Evolutionary conservation across 495 filamentous ascomycete species (phyloP).

Genomic region (Tetracladium marchalianum): DNA sequence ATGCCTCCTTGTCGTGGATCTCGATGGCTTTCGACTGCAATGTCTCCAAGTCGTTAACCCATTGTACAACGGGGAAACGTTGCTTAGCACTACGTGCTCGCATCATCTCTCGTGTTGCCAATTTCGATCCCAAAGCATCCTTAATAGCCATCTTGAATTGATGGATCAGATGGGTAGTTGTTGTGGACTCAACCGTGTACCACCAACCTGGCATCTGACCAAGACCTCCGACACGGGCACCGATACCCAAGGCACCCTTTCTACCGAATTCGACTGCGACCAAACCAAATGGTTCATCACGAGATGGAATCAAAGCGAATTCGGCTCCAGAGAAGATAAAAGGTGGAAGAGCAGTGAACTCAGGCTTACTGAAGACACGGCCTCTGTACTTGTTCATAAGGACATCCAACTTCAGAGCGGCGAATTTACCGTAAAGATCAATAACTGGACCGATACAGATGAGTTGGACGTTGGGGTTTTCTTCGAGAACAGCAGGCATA

Average conservation of each 20-base stretch:
- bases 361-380: conserved; percentile 66
- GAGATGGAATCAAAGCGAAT: conserved; percentile 69
- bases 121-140: conserved; percentile 53
- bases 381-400: conserved; percentile 70
- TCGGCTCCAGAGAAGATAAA: conserved; percentile 74
- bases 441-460: conserved; percentile 67
- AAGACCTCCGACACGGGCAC: conserved; percentile 55
- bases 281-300: conserved; percentile 75
- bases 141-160: conserved; percentile 65
- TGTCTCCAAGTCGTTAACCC: conserved; percentile 53
- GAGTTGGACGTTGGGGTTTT: conserved; percentile 55
- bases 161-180: conserved; percentile 57
- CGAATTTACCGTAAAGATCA: conserved; percentile 71
- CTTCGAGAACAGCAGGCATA: conserved; percentile 61
- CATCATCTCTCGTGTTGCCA: conserved; percentile 53
- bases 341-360: conserved; percentile 64
- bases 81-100: conserved; percentile 67
- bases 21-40: conserved; percentile 43
- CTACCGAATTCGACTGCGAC: conserved; percentile 74
- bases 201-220: conserved; percentile 77
- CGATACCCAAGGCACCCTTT: conserved; percentile 68
- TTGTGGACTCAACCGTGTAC: conserved; percentile 60
- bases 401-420: conserved; percentile 58
- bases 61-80: conserved; percentile 64
- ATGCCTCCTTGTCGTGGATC: conserved; percentile 15